These are phyloP conservation scores for Cucumis hystrix DNA, from an alignment of 306 rosid species.

Conservation along the genomic window DNA sequence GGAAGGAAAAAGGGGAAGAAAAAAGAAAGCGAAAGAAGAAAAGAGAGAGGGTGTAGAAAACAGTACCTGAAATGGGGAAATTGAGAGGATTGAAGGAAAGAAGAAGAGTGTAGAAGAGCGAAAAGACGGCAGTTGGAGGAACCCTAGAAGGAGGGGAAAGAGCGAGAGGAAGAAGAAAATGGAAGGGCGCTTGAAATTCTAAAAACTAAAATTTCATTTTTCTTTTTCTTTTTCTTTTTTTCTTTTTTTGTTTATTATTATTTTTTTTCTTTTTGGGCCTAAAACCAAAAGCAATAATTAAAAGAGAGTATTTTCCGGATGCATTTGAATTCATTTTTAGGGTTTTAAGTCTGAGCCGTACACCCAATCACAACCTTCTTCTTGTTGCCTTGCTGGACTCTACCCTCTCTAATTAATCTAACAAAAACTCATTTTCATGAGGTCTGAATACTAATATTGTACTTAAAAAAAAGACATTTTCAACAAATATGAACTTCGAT, in stretches of 20 bases:
- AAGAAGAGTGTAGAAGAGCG: background rate
- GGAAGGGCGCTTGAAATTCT: constrained; percentile 6
- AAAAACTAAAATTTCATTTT: background rate
- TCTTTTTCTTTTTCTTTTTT: background rate
- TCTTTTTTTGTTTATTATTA: no score
- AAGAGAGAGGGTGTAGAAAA: background rate
- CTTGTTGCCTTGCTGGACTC: background rate
- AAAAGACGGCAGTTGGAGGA: background rate
- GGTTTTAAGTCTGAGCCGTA: background rate
- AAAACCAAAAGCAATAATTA: background rate
- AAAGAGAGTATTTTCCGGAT: background rate
- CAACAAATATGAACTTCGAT: no score
- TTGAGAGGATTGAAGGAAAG: background rate
- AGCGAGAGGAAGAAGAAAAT: background rate
- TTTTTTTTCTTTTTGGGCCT: background rate
- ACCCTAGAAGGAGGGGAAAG: background rate
- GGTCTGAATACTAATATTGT: no score
- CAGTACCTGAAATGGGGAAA: background rate
- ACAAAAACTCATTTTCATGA: background rate
- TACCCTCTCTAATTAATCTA: background rate
- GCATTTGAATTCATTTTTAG: background rate
- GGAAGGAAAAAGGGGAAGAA: background rate
- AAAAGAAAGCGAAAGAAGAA: background rate
- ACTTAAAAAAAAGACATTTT: no score
- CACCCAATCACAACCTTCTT: background rate